These are phyloP conservation scores for Plantago coronopus DNA, from an alignment of 305 asterid species.

Conservation along the genomic window DNA sequence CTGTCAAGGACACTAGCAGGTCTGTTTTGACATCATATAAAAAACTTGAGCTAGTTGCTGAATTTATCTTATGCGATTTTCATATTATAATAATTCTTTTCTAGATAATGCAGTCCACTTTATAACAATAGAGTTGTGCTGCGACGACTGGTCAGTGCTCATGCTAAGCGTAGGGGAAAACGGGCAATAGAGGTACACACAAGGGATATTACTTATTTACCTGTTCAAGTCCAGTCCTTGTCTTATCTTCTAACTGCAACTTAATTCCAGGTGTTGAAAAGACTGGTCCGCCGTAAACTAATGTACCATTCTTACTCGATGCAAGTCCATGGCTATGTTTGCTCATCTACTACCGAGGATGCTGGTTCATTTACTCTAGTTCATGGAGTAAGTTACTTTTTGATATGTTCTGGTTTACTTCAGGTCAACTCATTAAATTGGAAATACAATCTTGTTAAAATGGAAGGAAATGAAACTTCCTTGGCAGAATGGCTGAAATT, in stretches of 20 bases:
- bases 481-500: not conserved
- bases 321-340: slow-evolving; percentile 91
- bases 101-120: slow-evolving; percentile 64
- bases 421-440: not conserved
- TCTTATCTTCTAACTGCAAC: slow-evolving; percentile 21
- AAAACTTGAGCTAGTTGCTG: slow-evolving; percentile 11
- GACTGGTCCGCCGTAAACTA: slow-evolving; percentile 58
- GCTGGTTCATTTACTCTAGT: slow-evolving; percentile 66
- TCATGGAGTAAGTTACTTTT: slow-evolving; percentile 65
- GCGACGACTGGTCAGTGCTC: slow-evolving; percentile 51
- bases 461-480: not conserved
- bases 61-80: not conserved
- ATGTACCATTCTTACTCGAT: slow-evolving; percentile 87
- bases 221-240: slow-evolving; percentile 4
- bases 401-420: not conserved
- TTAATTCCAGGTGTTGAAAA: slow-evolving; percentile 67
- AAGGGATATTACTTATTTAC: slow-evolving; percentile 6
- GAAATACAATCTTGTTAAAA: not conserved
- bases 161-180: slow-evolving; percentile 86
- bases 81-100: slow-evolving; percentile 26
- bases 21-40: slow-evolving; percentile 27
- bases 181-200: slow-evolving; percentile 77
- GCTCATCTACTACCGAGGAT: slow-evolving; percentile 57
- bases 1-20: slow-evolving; percentile 73
- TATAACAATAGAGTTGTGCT: slow-evolving; percentile 76